Evolutionary conservation across 768 basidiomycete species (phyloP).

Genomic region (Boletus rubroflammeus): DNA sequence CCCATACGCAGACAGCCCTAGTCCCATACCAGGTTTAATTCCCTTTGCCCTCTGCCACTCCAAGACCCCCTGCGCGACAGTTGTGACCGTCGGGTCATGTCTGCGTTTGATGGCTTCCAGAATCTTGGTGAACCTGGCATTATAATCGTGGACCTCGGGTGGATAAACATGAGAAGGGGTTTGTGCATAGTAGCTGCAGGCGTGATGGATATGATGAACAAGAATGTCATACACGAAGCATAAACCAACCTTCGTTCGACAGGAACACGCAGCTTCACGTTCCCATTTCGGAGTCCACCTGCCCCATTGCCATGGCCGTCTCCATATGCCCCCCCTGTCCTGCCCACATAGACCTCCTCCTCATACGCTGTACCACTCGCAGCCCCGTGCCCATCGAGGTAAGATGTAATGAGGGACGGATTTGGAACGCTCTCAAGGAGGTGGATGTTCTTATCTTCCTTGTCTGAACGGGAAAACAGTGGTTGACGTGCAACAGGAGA

Average conservation of each 20-base stretch:
- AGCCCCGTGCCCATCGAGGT: slow-evolving; percentile 32
- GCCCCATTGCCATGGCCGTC: slow-evolving; percentile 30
- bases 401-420: slow-evolving; percentile 51
- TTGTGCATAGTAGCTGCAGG: slow-evolving; percentile 78
- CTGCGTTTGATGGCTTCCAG: slow-evolving; percentile 88
- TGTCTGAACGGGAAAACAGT: slow-evolving; percentile 46
- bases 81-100: slow-evolving; percentile 97
- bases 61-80: slow-evolving; percentile 91
- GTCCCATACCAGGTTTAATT: slow-evolving; percentile 27
- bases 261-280: slow-evolving; percentile 71
- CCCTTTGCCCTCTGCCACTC: slow-evolving; percentile 82
- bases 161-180: slow-evolving; percentile 73
- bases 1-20: slow-evolving; percentile 35
- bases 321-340: background rate
- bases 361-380: slow-evolving; percentile 10
- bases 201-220: background rate
- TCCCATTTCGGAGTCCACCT: slow-evolving; percentile 45
- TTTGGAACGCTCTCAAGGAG: slow-evolving; percentile 80
- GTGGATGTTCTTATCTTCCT: slow-evolving; percentile 27
- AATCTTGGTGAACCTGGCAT: slow-evolving; percentile 81
- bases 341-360: background rate
- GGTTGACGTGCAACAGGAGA: slow-evolving; percentile 67
- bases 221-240: background rate
- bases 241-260: slow-evolving; percentile 69
- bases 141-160: slow-evolving; percentile 92